phyloP scores from a whole-genome alignment of 345 rosid species.

The Eucalyptus rudis region DNA sequence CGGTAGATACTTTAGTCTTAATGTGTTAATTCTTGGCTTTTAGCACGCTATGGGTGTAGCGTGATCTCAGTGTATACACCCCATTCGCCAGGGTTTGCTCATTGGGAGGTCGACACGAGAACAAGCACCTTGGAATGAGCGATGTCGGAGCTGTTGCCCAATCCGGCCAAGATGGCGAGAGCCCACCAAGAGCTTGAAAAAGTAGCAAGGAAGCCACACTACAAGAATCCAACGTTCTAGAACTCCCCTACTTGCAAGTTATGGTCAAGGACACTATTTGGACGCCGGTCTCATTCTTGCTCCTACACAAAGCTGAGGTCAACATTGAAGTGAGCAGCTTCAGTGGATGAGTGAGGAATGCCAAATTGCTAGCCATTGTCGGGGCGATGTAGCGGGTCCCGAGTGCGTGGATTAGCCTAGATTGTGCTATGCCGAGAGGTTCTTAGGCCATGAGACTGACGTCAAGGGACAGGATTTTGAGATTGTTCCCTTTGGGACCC shows the following conservation, averaged over 20 bases:
- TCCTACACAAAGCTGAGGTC: not conserved
- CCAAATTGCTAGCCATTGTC: not conserved
- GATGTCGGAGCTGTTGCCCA: accelerated
- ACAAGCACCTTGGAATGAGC: not conserved
- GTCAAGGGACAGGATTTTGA: not conserved
- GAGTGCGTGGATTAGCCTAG: not conserved
- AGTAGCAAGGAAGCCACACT: not conserved
- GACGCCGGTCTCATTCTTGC: not conserved
- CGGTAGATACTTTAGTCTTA: not conserved
- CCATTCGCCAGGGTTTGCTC: too few relatives aligned
- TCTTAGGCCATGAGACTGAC: not conserved
- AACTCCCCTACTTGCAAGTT: not conserved
- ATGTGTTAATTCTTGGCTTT: accelerated
- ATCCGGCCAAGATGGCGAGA: not conserved
- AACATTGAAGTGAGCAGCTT: not conserved
- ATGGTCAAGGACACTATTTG: not conserved
- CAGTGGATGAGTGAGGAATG: not conserved
- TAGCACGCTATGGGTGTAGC: too few relatives aligned
- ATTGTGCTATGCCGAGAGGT: not conserved
- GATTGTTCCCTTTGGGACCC: not conserved
- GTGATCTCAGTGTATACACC: too few relatives aligned
- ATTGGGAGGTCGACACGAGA: accelerated
- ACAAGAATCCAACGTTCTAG: not conserved
- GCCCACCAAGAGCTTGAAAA: too few relatives aligned
- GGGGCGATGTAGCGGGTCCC: not conserved